phyloP scores from a whole-genome alignment of 345 rosid species.

The Linum trigynum region DNA sequence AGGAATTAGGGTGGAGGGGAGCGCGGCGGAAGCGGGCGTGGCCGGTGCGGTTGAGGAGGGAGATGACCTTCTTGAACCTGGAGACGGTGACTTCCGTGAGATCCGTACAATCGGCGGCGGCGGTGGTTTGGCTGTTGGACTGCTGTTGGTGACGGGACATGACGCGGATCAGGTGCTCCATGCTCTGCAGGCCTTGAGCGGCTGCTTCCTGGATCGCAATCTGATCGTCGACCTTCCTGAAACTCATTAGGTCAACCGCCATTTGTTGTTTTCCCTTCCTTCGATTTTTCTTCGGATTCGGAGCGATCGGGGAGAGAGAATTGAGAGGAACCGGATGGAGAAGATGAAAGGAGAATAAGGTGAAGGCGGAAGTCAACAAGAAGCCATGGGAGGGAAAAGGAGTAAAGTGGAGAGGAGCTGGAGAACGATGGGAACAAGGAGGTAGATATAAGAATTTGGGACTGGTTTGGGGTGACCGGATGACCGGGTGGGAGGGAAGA shows the following conservation, averaged over 20 bases:
- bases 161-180: slow-evolving; percentile 65
- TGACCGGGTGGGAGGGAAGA: slow-evolving; percentile 25
- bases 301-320: no score
- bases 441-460: slow-evolving; percentile 29
- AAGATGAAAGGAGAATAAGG: no score
- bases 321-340: no score
- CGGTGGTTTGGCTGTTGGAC: slow-evolving; percentile 24
- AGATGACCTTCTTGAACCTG: slow-evolving; percentile 68
- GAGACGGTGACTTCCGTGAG: slow-evolving; percentile 63
- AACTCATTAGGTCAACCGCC: slow-evolving; percentile 64
- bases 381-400: not conserved
- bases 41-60: slow-evolving; percentile 70
- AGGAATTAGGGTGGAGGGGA: slow-evolving; percentile 13
- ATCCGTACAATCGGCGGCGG: slow-evolving; percentile 41
- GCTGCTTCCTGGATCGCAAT: slow-evolving; percentile 79
- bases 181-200: slow-evolving; percentile 69
- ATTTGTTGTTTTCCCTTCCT: slow-evolving; percentile 12
- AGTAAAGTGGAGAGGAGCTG: not conserved
- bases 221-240: slow-evolving; percentile 58
- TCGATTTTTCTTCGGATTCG: no score
- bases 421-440: not conserved
- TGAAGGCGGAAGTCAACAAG: no score
- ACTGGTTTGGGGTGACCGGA: slow-evolving; percentile 27
- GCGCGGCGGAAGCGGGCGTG: slow-evolving; percentile 90
- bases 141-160: slow-evolving; percentile 32